Percentiles rank a stretch among this genome's conserved stretches.
Conservation (phyloP, 768 basidiomycete genomes). For the Lactifluus pinguis region DNA sequence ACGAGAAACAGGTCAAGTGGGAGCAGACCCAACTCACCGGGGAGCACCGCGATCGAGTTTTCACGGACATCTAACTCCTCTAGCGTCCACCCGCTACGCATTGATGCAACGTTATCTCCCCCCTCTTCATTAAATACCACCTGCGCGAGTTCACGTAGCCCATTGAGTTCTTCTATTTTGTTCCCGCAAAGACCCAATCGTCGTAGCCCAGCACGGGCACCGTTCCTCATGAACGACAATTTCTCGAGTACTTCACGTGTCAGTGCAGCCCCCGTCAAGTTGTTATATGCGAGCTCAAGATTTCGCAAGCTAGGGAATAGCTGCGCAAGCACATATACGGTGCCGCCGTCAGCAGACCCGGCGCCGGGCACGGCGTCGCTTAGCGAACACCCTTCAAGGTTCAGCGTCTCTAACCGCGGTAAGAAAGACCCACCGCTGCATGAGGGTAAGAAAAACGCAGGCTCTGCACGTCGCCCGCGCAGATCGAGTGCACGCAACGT, state of each 20-base stretch:
- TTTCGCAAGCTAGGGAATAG: conserved; percentile 64
- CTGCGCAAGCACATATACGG: conserved; percentile 49
- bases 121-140: conserved; percentile 36
- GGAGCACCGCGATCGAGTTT: conserved; percentile 66
- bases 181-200: conserved; percentile 67
- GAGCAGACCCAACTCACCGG: conserved; percentile 60
- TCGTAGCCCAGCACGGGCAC: conserved; percentile 43
- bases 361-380: conserved; percentile 42
- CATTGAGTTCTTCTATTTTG: conserved; percentile 48
- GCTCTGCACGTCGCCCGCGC: conserved; percentile 57
- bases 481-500: conserved; percentile 41
- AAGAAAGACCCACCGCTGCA: conserved; percentile 35
- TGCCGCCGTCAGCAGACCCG: conserved; percentile 39
- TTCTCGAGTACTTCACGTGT: conserved; percentile 37
- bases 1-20: conserved; percentile 77
- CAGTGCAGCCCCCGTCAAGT: conserved; percentile 46
- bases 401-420: conserved; percentile 64
- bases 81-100: conserved; percentile 51
- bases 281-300: conserved; percentile 72
- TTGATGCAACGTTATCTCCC: conserved; percentile 43
- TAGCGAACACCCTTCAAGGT: conserved; percentile 65
- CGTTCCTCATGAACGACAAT: conserved; percentile 36
- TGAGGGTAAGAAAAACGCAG: conserved; percentile 47
- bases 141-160: conserved; percentile 52
- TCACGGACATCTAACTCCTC: conserved; percentile 80